Evolutionary conservation across 192 early-diverging fungal species (phyloP).

Genomic region (Backusella parvicylindrica): DNA sequence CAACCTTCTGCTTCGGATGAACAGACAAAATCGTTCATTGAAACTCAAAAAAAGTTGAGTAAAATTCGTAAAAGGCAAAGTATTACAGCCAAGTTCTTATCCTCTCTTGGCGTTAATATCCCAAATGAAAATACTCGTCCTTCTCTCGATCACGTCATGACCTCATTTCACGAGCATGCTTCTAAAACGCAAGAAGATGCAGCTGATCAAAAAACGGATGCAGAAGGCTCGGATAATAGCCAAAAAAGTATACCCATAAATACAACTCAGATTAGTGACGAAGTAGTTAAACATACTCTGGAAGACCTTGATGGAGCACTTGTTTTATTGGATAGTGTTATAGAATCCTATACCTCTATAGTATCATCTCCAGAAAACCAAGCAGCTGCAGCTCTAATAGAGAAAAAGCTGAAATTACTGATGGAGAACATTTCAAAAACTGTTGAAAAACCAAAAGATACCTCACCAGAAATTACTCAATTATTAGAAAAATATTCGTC

Average conservation of each 20-base stretch:
- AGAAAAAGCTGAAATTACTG: not conserved
- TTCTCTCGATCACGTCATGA: not conserved
- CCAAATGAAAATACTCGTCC: not conserved
- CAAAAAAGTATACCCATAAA: not conserved
- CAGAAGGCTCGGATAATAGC: no score
- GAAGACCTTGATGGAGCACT: not conserved
- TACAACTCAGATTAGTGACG: not conserved
- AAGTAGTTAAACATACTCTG: not conserved
- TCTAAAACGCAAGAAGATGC: not conserved
- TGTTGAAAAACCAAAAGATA: not conserved
- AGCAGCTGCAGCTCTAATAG: not conserved
- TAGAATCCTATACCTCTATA: not conserved
- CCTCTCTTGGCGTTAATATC: not conserved
- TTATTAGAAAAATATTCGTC: constrained; percentile 10
- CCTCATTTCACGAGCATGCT: not conserved
- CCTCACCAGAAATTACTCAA: not conserved
- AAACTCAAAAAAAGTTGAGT: constrained; percentile 14
- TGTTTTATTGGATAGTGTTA: not conserved
- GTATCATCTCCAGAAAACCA: not conserved
- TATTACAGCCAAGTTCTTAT: constrained; percentile 18
- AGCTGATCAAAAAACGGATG: not conserved
- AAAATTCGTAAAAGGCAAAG: constrained; percentile 16
- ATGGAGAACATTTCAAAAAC: constrained; percentile 6
- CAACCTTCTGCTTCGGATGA: not conserved
- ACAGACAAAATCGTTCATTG: not conserved